Evolutionary conservation across 164 flowering plant species (phyloP).

Genomic region (Cinnamomum micranthum): DNA sequence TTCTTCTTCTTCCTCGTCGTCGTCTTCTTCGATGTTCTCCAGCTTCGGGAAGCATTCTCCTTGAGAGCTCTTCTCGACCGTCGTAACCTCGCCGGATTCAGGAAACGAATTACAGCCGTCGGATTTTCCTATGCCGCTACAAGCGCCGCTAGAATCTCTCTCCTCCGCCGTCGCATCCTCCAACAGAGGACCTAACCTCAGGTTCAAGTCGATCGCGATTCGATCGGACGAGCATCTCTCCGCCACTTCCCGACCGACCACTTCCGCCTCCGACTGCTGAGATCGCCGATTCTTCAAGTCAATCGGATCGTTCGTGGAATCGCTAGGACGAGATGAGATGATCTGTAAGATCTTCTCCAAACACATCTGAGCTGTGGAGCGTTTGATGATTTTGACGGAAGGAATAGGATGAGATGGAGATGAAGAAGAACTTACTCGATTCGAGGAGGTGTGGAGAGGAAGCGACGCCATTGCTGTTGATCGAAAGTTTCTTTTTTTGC

Average conservation of each 20-base stretch:
- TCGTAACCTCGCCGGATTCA: conserved; percentile 8
- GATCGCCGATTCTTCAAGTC: conserved; percentile 2
- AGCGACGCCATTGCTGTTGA: conserved; percentile 13
- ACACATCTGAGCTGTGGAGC: conserved; percentile 35
- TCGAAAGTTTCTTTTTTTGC: not conserved
- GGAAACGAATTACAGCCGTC: conserved; percentile 10
- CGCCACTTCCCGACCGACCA: not conserved
- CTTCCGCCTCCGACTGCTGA: not conserved
- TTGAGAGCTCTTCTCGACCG: conserved; percentile 20
- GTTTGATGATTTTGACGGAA: conserved; percentile 11
- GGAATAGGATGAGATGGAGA: not conserved
- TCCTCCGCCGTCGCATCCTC: conserved; percentile 5
- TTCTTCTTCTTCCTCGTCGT: conserved; percentile 20
- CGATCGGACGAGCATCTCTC: conserved; percentile 13
- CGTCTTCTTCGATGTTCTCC: conserved; percentile 5
- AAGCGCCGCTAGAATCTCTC: conserved; percentile 13
- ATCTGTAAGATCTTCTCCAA: conserved; percentile 33
- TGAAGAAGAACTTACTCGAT: conserved; percentile 10
- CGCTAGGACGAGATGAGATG: conserved; percentile 19
- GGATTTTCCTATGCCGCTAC: conserved; percentile 20
- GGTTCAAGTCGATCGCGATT: conserved; percentile 34
- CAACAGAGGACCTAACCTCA: conserved; percentile 19
- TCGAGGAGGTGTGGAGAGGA: not conserved
- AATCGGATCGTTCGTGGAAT: not conserved
- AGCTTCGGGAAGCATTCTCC: conserved; percentile 22